phyloP scores from a whole-genome alignment of 495 filamentous ascomycete genomes.

The Podospora sp. region DNA sequence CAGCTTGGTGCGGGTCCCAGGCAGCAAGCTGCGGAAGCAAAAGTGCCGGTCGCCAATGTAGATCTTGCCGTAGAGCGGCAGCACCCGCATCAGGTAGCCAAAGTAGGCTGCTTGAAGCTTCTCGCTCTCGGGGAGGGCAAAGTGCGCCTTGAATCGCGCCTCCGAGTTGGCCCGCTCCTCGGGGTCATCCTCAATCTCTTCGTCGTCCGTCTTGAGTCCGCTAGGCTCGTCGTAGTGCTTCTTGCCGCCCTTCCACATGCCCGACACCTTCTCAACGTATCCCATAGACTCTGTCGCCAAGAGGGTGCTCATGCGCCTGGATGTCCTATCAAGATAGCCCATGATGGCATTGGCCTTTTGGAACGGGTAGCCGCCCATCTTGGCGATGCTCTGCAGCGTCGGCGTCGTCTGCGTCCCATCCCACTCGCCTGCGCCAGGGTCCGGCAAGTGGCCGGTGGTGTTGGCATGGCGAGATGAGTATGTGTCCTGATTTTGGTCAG shows the following conservation, averaged over 20 bases:
- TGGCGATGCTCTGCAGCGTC: slow-evolving; percentile 70
- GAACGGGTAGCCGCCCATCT: slow-evolving; percentile 76
- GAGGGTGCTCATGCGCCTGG: slow-evolving; percentile 79
- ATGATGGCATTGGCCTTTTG: slow-evolving; percentile 86
- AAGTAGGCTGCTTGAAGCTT: slow-evolving; percentile 90
- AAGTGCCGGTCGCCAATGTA: slow-evolving; percentile 90
- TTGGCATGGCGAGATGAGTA: slow-evolving; percentile 27
- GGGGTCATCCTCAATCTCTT: slow-evolving; percentile 60
- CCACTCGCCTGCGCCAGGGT: slow-evolving; percentile 33
- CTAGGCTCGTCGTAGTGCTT: slow-evolving; percentile 83
- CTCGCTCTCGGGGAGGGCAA: slow-evolving; percentile 82
- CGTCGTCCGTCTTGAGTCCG: slow-evolving; percentile 65
- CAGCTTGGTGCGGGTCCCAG: slow-evolving; percentile 89
- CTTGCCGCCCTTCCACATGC: slow-evolving; percentile 92
- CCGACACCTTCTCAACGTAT: slow-evolving; percentile 95
- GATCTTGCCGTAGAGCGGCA: slow-evolving; percentile 95
- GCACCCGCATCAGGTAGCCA: slow-evolving; percentile 80
- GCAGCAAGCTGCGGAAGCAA: slow-evolving; percentile 90
- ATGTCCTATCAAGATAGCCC: slow-evolving; percentile 73
- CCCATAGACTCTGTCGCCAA: slow-evolving; percentile 94
- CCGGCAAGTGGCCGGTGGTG: slow-evolving; percentile 42
- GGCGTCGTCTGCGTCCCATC: slow-evolving; percentile 49
- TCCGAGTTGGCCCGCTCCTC: slow-evolving; percentile 62
- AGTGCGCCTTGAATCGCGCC: slow-evolving; percentile 84
- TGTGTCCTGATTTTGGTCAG: slow-evolving; percentile 17